Evolutionary conservation across 192 early-diverging fungal genomes (phyloP), one percentile per base, ranked within the genome.

Genomic region (Kickxella alabastrina): DNA sequence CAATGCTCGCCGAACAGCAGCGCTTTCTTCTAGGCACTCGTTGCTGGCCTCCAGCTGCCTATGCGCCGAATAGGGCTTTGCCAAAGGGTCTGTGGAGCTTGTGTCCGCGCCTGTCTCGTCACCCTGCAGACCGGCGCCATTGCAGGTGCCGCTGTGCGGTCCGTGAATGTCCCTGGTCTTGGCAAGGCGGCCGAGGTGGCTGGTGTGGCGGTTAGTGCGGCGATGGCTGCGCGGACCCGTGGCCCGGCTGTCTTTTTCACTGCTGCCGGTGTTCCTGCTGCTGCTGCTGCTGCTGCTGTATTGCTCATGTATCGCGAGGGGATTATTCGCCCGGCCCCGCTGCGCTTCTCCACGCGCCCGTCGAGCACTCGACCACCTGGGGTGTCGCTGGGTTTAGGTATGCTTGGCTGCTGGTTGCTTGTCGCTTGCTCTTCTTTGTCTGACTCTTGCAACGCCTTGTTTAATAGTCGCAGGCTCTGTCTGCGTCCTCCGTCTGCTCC

Each of bases 261-360:
- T 15, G 18, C 43, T 23, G 32, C 43, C 15, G 34, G 10, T n/a
- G 22, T 55, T 21, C n/a, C 17, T 15, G 49, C 12, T 17, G 31
- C 6, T 15, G 58, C 35, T 24, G 44, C 25, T 25, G 26, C 31
- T 35, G 22, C 18, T 48, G 42, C 46, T 23, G 36, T n/a, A n/a
- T 25, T 45, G 40, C 48, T 52, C 64, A 67, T 67, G 48, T 75
- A 75, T 29, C 71, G 71, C 34, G 71, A 75, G 3, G 71, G 59
- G 10, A 75, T 27, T 3, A 55, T 41, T n/a, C 56, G 54, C 13
- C 47, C 64, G 21, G 57, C 57, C 6, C 29, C 19, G 25, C 43
- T 55, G 56, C 59, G 46, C 60, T 75, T 75, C 12, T 45, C 43
- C 10, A 67, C 52, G 3, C 64, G 59, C 19, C 60, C 59, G 13